phyloP scores from a whole-genome alignment of 192 early-diverging fungal species.

The Entrophospora sp. region DNA sequence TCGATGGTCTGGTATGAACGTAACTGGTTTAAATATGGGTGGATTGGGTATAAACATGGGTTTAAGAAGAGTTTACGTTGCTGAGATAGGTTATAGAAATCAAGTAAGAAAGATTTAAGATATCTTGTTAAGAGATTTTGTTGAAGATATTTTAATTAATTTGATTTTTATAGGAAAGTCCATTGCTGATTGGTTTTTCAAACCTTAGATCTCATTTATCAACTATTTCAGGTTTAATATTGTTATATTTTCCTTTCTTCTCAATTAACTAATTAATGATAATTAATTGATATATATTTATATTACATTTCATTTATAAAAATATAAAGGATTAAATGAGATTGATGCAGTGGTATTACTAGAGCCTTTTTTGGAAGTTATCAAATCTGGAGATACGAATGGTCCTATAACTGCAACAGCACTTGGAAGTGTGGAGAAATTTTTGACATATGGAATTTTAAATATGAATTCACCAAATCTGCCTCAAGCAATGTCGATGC shows the following conservation, averaged over 20 bases:
- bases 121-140: background rate
- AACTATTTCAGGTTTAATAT: constrained; percentile 34
- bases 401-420: constrained; percentile 90
- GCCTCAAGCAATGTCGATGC: constrained; percentile 55
- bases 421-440: constrained; percentile 82
- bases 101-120: constrained; percentile 28
- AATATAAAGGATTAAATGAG: background rate
- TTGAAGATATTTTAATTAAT: background rate
- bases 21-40: constrained; percentile 47
- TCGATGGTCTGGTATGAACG: constrained; percentile 60
- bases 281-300: background rate
- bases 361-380: constrained; percentile 87
- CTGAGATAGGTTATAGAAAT: constrained; percentile 38
- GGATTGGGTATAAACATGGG: constrained; percentile 53
- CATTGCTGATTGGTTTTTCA: constrained; percentile 61
- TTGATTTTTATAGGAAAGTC: constrained; percentile 43
- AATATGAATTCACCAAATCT: constrained; percentile 55
- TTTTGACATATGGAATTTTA: constrained; percentile 75
- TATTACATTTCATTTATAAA: background rate
- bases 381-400: constrained; percentile 86
- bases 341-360: constrained; percentile 69
- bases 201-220: constrained; percentile 51
- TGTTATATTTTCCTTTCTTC: background rate
- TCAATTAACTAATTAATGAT: background rate
- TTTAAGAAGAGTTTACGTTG: constrained; percentile 33